Base-by-base conservation (phyloP, 2,329 filamentous ascomycete species). In the Penicillium decumbens region DNA sequence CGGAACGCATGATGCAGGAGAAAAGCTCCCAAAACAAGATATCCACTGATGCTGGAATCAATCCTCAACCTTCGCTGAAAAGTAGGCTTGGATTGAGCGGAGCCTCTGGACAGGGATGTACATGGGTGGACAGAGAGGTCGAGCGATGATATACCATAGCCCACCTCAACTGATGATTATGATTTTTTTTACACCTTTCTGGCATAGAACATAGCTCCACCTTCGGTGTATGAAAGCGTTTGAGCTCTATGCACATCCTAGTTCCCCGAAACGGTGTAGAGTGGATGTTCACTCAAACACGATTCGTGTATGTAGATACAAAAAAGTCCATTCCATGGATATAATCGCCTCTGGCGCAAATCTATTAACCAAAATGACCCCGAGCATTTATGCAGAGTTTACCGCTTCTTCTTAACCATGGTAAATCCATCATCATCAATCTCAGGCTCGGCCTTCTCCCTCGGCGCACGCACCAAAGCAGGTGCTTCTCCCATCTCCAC, bases 351-450 rank as follows among this genome's bases (percentile, higher is more conserved):
- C 15, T 15, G 8, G 15, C 1, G 24, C 7, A 47, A 47, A 40
- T 29, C 28, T 24, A 51, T 39, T 43, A 27, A 33, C 10, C 38
- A 4, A 8, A 43, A 49, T 24, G 12, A 18, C 39, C 32, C 32
- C 18, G 33, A 20, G 18, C 8, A 37, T 13, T 10, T 8, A 12
- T 20, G 8, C 20, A 40, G n/a, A 41, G 45, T 55, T 63, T 62
- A 67, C 67, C 73, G 78, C 74, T 77, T 80, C 77, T 82, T 87
- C 74, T 83, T 87, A 57, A 90, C 87, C 70, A 80, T 88, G 13
- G 83, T 88, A 67, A 92, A 92, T 4, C 88, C 88, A 64, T 92
- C 88, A 58, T 90, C 87, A 68, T 92, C 88, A 40, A 91, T 77
- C 67, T 89, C 82, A 0, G 87, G 86, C 64, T 80, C 78, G 13